Percentiles rank a stretch among this genome's conserved stretches.
phyloP scores from a whole-genome alignment of 78 protist species.

The Goniomonas avonlea region DNA sequence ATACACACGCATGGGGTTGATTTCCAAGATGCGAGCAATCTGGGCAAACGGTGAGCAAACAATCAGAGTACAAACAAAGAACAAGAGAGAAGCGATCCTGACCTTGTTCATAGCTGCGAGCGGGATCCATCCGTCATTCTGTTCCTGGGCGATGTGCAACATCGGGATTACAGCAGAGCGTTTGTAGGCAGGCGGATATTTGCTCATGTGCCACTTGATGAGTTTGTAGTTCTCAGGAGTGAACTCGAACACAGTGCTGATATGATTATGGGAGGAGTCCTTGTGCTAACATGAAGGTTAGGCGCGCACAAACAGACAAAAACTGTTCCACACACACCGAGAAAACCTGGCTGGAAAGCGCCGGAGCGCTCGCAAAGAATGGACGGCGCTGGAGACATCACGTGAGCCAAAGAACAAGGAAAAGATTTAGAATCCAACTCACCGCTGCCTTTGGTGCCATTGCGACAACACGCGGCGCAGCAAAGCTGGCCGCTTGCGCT shows the following conservation, averaged over 20 bases:
- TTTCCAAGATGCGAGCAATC: slow-evolving; percentile 69
- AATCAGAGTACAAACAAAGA: background rate
- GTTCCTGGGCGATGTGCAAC: slow-evolving; percentile 88
- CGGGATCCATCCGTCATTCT: slow-evolving; percentile 88
- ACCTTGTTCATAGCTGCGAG: slow-evolving; percentile 85
- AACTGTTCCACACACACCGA: no score
- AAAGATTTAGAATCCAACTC: no score
- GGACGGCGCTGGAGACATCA: no score
- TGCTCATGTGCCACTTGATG: slow-evolving; percentile 40
- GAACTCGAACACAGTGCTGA: slow-evolving; percentile 75
- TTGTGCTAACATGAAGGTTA: no score
- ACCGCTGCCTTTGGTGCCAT: no score
- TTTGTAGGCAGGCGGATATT: slow-evolving; percentile 69
- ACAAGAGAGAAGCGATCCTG: background rate
- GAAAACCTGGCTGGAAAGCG: no score
- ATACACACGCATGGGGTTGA: slow-evolving; percentile 83
- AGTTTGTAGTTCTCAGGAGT: slow-evolving; percentile 53
- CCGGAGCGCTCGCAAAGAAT: no score
- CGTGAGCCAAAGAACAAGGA: no score
- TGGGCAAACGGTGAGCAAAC: background rate
- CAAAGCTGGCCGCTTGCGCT: no score
- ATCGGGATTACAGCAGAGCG: slow-evolving; percentile 66
- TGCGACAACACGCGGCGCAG: no score
- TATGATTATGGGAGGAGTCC: slow-evolving; percentile 74
- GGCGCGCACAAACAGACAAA: no score